Evolutionary conservation across 2,329 filamentous ascomycete species (phyloP), one percentile per base, ranked within the genome.

Genomic region (Aspergillus novoparasiticus): DNA sequence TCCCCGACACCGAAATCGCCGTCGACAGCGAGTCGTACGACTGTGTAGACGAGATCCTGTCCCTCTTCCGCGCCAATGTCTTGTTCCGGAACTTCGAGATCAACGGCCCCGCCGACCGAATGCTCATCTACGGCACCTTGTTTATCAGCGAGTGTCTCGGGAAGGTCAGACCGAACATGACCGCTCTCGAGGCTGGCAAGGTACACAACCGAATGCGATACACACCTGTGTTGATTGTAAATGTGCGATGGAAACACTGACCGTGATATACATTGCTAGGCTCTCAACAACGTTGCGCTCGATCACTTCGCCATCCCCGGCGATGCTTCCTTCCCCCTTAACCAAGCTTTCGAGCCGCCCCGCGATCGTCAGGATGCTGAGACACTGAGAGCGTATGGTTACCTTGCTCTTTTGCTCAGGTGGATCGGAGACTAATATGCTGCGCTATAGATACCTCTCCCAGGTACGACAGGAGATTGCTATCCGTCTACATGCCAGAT

Each of bases 31-130:
- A 97, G 79, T 94, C 91, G 74, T 98, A 98, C 85, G 95, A 99
- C 83, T 92, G 95, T 66, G 87, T 98, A 60, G 95, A 99, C 81
- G 95, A 99, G 84, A 89, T 96, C 58, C 86, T 99, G 60, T 86
- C 90, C 14, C 87, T 98, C 57, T 99, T 98, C 86, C 92, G 95
- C 68, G 94, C 95, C 73, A 98, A 99, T 84, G 97, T 94, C 64
- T 94, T 99, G 81, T 99, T 98, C 86, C 91, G 95, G 74, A 99
- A 98, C 86, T 99, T 99, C 74, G 95, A 98, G 85, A 96, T 98
- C 83, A 94, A 97, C 81, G 95, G 95, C 16, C 91, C 93, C 30
- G 94, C 95, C 63, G 95, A 99, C 81, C 87, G 95, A 46, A 88
- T 98, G 74, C 86, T 99, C 70, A 94, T 98, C 75, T 99, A 99